Evolutionary conservation across 108 stramenopile species (phyloP), one percentile per base, ranked within the genome.

Genomic region (Cylindrotheca fusiformis): DNA sequence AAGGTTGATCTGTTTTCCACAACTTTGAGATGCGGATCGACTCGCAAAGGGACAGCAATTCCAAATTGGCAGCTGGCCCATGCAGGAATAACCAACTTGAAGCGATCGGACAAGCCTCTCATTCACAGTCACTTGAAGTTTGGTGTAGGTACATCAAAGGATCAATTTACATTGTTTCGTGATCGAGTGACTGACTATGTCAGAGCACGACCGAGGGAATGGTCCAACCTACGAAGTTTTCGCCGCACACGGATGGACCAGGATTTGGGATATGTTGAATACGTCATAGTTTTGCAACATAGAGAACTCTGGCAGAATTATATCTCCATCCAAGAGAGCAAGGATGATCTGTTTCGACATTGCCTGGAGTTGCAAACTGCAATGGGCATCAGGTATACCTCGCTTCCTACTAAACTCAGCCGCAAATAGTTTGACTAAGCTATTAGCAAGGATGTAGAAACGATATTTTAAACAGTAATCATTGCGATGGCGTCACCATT

Each of bases 241-340:
- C 71, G 87, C 23, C 69, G 83, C 26, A 70, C 80, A 46, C 52
- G 77, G 2, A 73, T 88, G 0, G 83, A 83, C 52, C 71, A 82
- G n/a, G 83, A 92, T 61, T 63, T 68, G 18, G 84, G 84, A 4
- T 92, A 71, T 58, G 56, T 88, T 26, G 84, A 87, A 53, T 92
- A 85, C 70, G 77, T 76, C 24, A 47, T 71, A 17, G 51, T 71
- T 23, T 52, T 71, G 10, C 69, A 71, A 25, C 69, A 71, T 24
- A 52, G 69, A 33, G 69, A 71, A 56, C 41, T 48, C n/a, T 80
- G 79, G 81, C 79, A 80, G 52, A 67, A 76, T 32, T 24, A 74
- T 20, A 54, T 74, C 19, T 63, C 77, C 0, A 79, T 92, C 26
- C 52, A 80, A 26, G 59, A 74, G 4, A 88, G 87, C 69, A 78